Evolutionary conservation across 1,139 yeast species (phyloP), one percentile per base, ranked within the genome.

Genomic region (Debaryomycetaceae sp.): DNA sequence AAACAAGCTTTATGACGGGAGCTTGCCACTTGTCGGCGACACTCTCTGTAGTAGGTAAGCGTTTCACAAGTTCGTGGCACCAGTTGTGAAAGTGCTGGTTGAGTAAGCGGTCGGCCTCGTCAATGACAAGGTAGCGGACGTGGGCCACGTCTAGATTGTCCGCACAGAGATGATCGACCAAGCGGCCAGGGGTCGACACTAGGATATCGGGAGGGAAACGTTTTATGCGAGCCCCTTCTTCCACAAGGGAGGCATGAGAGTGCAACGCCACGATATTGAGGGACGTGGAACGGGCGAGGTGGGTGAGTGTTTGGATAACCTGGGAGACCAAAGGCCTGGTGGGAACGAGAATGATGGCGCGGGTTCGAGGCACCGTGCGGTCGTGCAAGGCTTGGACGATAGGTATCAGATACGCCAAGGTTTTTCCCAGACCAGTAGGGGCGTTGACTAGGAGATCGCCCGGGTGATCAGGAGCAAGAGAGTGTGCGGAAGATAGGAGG

Each of bases 351-450:
- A 90, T 62, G 3, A 90, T 60, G 19, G 93, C 92, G 28, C 95
- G 61, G 3, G 83, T 53, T 30, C 76, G 61, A 1, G 94, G 90
- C 3, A 85, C 87, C 1, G 70, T 59, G 35, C 95, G 64, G 11
- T 56, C 53, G 12, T 67, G 58, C 30, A 90, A 59, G 4, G 73
- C 60, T 37, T 86, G 86, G 2, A 92, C 64, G 8, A 90, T 69
- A 1, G 98, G 98, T 3, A 90, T 66, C 35, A 76, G 68, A 48
- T 90, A 90, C 6, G 96, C 94, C 30, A 92, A 58, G 0, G 99
- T 90, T 49, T 90, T 90, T 45, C 99, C 99, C 1, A 95, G 81
- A 30, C 99, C 99, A 0, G 99, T 90, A 4, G 93, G 75, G 2
- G 98, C 95, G 51, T 90, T 87, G 4, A 90, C 95, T 28, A 90